A percentile compares a stretch with the other conserved stretches of the same genome.
These are phyloP conservation scores for Podila horticola DNA, from an alignment of 192 early-diverging fungal species.

Conservation along the genomic window DNA sequence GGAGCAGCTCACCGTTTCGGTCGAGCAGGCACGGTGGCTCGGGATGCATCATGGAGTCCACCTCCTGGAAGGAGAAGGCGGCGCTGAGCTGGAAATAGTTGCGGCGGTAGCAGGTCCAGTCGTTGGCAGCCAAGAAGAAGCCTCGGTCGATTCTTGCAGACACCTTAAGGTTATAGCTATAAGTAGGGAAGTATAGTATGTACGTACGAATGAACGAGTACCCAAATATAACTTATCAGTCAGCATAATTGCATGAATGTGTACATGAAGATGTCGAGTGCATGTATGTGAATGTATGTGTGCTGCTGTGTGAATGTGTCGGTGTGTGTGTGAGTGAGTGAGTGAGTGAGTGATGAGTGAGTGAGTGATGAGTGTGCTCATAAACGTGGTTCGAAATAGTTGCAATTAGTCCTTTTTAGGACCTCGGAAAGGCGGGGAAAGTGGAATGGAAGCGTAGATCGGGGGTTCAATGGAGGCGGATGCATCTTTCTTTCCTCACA, in stretches of 20 bases:
- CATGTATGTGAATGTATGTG: too few relatives aligned
- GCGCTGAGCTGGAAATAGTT: slow-evolving; percentile 93
- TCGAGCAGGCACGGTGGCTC: slow-evolving; percentile 75
- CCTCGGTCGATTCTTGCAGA: slow-evolving; percentile 90
- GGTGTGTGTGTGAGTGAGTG: too few relatives aligned
- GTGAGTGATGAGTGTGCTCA: too few relatives aligned
- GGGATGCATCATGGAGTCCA: slow-evolving; percentile 51
- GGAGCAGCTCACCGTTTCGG: slow-evolving; percentile 59
- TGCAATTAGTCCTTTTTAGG: too few relatives aligned
- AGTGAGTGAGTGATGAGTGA: too few relatives aligned
- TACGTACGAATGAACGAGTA: neutral
- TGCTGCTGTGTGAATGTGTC: too few relatives aligned
- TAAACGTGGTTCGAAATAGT: too few relatives aligned
- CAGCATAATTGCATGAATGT: neutral
- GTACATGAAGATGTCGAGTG: neutral
- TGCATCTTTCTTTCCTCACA: neutral
- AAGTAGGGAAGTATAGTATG: neutral
- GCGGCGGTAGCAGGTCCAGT: slow-evolving; percentile 96
- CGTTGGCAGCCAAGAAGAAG: slow-evolving; percentile 88
- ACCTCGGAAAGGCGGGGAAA: too few relatives aligned
- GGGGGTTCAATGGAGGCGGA: too few relatives aligned
- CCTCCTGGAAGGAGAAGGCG: slow-evolving; percentile 66
- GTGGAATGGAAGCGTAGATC: too few relatives aligned
- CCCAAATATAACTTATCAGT: neutral
- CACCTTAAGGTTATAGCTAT: slow-evolving; percentile 68